A percentile compares a stretch with the other conserved stretches of the same genome.
Evolutionary conservation across 345 rosid species (phyloP).

Genomic region (Melastoma malabathricum): DNA sequence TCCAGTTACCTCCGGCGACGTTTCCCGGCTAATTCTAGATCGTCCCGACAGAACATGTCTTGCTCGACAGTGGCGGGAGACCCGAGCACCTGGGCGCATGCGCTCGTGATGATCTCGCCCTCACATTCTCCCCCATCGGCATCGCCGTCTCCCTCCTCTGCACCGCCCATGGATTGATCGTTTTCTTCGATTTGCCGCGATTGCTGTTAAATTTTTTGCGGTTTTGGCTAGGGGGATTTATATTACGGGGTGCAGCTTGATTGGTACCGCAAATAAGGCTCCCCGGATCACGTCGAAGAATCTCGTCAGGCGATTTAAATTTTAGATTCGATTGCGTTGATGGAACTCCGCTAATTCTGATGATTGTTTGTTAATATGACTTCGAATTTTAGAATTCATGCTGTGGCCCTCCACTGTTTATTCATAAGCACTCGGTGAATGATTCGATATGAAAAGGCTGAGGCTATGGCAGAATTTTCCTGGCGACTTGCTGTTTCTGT

Average conservation of each 20-base stretch:
- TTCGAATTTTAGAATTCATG: not conserved
- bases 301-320: constrained; percentile 53
- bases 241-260: constrained; percentile 94
- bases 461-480: no score
- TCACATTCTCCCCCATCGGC: constrained; percentile 86
- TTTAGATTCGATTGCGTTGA: not conserved
- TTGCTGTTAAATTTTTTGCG: no score
- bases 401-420: no score
- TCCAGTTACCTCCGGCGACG: no score
- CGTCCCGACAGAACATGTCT: constrained; percentile 11
- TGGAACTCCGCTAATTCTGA: not conserved
- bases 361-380: not conserved
- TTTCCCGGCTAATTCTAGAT: no score
- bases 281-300: constrained; percentile 97
- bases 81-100: constrained; percentile 72
- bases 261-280: constrained; percentile 95
- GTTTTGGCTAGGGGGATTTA: constrained; percentile 63
- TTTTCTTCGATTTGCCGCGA: no score
- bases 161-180: no score
- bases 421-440: no score
- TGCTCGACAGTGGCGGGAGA: constrained; percentile 22
- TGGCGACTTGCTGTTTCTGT: no score
- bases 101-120: constrained; percentile 73
- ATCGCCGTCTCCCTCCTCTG: constrained; percentile 98
- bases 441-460: no score